Base-by-base conservation (phyloP, 2,329 filamentous ascomycete genomes). In the Colletotrichum trifolii region DNA sequence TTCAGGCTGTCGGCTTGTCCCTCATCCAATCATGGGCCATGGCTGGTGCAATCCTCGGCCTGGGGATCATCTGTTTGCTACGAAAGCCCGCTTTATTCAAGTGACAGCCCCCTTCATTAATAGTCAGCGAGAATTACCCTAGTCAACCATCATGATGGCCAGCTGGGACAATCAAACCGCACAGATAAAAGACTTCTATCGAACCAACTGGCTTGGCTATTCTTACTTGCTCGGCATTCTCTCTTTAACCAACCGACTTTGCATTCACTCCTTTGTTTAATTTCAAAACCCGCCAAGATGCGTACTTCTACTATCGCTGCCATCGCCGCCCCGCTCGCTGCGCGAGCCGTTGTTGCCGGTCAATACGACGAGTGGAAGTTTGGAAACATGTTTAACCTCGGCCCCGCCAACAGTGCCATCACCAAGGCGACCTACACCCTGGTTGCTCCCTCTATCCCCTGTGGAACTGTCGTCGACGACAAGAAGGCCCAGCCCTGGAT, bases 321-420 rank as follows among this genome's bases (percentile, higher is more conserved):
- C 13, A 15, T 45, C 15, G 39, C 39, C 15, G 39, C 45, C 34
- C 39, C 48, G 6, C 48, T 60, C 48, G 56, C 40, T 38, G 56
- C 40, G 56, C 56, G 56, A 53, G 53, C 42, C n/a, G 53, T 25
- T 5, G 25, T 45, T 45, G 53, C 53, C 8, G 56, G 48, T 12
- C 40, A 60, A 36, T 60, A 60, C 25, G 56, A 54, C 35, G 48
- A 52, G 15, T 60, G 56, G 56, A 54, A 60, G 39, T 60, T 60
- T n/a, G 56, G 56, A 15, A 60, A 60, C 48, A 60, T 60, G 56
- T 60, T 60, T 15, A 46, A 38, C 39, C 25, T 56, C 35, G 54
- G 54, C 43, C 54, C 43, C 4, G 54, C 54, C 36, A 48, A 15
- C n/a, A 56, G 35, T 36, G 43, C 54, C 15, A 56, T 56, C 17